phyloP scores from a whole-genome alignment of 2,329 filamentous ascomycete genomes.

The Fusarium fracticaudum region DNA sequence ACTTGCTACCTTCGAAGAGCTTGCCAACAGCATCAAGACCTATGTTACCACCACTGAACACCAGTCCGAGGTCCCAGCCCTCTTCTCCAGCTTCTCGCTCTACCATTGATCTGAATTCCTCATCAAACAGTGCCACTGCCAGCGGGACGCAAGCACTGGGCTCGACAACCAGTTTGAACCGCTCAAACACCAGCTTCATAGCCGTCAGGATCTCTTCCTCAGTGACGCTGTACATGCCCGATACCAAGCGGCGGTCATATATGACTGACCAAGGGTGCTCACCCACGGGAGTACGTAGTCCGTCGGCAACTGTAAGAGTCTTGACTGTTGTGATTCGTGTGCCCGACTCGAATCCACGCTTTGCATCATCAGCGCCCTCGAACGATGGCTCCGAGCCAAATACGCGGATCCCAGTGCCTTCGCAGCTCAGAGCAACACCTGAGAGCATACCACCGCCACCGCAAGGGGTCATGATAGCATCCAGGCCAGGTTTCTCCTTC shows the following conservation, averaged over 20 bases:
- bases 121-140: constrained; percentile 84
- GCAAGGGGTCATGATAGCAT: constrained; percentile 83
- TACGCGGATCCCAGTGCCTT: constrained; percentile 76
- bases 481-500: constrained; percentile 53
- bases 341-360: constrained; percentile 73
- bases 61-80: constrained; percentile 76
- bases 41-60: constrained; percentile 70
- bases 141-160: constrained; percentile 86
- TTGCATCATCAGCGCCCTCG: constrained; percentile 85
- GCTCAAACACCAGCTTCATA: constrained; percentile 81
- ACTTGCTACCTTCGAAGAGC: constrained; percentile 53
- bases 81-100: constrained; percentile 74
- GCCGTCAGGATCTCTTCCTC: constrained; percentile 85
- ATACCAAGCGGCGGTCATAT: constrained; percentile 74
- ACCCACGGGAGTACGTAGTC: constrained; percentile 85
- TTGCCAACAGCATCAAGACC: constrained; percentile 62
- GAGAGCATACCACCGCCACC: constrained; percentile 90
- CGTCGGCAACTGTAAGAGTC: constrained; percentile 87
- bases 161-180: constrained; percentile 91
- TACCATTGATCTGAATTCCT: constrained; percentile 79
- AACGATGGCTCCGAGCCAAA: constrained; percentile 89
- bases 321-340: constrained; percentile 73
- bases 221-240: constrained; percentile 75
- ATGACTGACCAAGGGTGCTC: constrained; percentile 80
- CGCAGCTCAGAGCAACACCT: constrained; percentile 80